These are phyloP conservation scores for Sarocladiaceae sp. DNA, from an alignment of 2,329 filamentous ascomycete genomes.

Conservation along the genomic window DNA sequence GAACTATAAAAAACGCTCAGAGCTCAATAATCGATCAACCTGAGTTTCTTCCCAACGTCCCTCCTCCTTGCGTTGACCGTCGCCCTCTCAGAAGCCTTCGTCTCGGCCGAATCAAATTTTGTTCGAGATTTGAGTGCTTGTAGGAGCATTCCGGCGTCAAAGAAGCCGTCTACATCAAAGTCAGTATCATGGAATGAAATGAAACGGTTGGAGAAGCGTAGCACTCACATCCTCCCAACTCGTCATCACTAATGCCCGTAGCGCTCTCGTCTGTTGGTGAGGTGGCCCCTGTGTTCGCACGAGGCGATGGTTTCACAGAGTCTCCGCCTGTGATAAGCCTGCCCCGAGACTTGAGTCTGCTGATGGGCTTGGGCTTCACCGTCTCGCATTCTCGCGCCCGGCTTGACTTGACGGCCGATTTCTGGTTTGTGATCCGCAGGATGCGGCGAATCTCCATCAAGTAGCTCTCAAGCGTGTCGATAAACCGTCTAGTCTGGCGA, in stretches of 20 bases:
- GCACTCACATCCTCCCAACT: conserved; percentile 87
- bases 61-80: conserved; percentile 52
- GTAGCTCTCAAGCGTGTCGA: conserved; percentile 86
- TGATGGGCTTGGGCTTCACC: conserved; percentile 28
- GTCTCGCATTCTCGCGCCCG: conserved; percentile 49
- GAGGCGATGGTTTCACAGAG: conserved; percentile 26
- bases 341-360: conserved; percentile 63
- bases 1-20: background rate
- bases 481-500: conserved; percentile 82
- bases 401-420: conserved; percentile 32
- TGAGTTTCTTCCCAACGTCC: conserved; percentile 69
- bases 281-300: conserved; percentile 37
- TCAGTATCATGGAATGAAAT: too few species aligned
- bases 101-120: conserved; percentile 42
- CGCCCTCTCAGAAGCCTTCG: conserved; percentile 52
- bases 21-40: conserved; percentile 59
- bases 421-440: conserved; percentile 58
- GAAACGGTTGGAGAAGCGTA: too few species aligned
- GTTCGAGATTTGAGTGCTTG: conserved; percentile 75
- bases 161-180: conserved; percentile 72
- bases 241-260: conserved; percentile 75
- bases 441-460: conserved; percentile 85
- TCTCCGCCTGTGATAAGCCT: conserved; percentile 60
- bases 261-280: conserved; percentile 64
- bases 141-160: conserved; percentile 90